Base-by-base conservation (phyloP, 2,329 filamentous ascomycete genomes). In the Ilyonectria sp. region DNA sequence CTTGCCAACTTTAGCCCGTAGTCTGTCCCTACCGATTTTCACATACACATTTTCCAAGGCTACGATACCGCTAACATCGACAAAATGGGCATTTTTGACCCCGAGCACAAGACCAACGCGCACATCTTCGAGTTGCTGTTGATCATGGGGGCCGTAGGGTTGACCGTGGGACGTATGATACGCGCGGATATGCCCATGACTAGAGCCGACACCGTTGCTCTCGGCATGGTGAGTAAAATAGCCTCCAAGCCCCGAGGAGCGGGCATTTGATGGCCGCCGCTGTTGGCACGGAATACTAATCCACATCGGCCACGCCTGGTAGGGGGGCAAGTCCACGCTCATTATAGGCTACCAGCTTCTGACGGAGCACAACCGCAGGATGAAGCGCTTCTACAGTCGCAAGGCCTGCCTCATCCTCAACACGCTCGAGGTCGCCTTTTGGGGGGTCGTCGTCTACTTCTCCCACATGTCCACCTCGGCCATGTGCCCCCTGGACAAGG, bases 341-440 rank as follows among this genome's bases (percentile, higher is more conserved):
- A 72, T 84, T 58, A 76, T 84, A 63, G 57, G 66, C 23, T 85
- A 84, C 68, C 78, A 83, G 61, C 63, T 84, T 52, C 68, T 82
- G 2, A 79, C 79, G 29, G 77, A 80, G 35, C 79, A 82, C 65
- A 67, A 76, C n/a, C 46, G 63, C 10, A 69, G 69, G 2, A 76
- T 82, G 54, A 65, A 74, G 23, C 77, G 74, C 61, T 84, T 79
- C 80, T 74, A 68, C 29, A 81, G 77, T 66, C 71, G 79, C 7
- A 84, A 82, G 69, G 81, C 81, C 17, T 77, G 82, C 69, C 67
- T 75, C 9, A 80, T 84, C 40, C 74, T 84, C 63, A 82, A 81
- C 72, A 74, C 67, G 54, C 71, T 84, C 10, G 82, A 85, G 68
- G 68, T 80, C 7, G 73, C 83, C 23, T 83, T 83, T 69, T 84